Percentiles rank a stretch among this genome's conserved stretches.
phyloP scores from a whole-genome alignment of 1,284 basidiomycete genomes.

The Paramarasmius palmivorus region DNA sequence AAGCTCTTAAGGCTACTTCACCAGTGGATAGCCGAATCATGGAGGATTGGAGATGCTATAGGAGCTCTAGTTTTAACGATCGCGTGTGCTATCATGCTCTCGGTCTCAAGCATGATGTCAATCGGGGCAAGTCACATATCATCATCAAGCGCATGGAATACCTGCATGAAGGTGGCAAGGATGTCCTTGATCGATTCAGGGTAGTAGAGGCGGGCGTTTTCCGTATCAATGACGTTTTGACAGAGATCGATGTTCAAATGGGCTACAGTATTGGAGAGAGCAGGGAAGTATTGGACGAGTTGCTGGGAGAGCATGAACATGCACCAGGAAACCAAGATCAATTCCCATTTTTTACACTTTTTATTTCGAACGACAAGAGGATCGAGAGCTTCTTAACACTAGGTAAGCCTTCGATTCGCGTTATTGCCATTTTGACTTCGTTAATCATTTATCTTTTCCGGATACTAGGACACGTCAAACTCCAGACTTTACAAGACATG shows the following conservation, averaged over 20 bases:
- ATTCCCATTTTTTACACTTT: background rate
- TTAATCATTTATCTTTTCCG: too few relatives aligned
- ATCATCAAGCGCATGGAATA: background rate
- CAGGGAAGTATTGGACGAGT: background rate
- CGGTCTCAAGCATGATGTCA: background rate
- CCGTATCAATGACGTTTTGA: background rate
- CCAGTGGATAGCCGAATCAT: background rate
- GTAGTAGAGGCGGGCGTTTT: conserved; percentile 1
- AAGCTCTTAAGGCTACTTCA: background rate
- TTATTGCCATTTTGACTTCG: too few relatives aligned
- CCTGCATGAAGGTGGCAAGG: background rate
- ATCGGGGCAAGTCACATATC: background rate
- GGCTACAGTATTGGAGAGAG: background rate
- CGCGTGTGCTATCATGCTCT: background rate
- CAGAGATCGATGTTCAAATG: background rate
- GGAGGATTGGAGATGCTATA: background rate
- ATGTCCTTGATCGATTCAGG: conserved; percentile 1
- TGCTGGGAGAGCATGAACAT: background rate
- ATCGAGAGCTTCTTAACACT: background rate
- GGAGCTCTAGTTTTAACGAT: background rate
- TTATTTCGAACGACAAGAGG: background rate
- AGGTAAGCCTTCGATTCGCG: background rate
- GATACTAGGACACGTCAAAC: too few relatives aligned
- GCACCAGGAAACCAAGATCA: background rate
- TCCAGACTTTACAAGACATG: too few relatives aligned